phyloP scores from a whole-genome alignment of 345 rosid species.

The Geranium brycei region DNA sequence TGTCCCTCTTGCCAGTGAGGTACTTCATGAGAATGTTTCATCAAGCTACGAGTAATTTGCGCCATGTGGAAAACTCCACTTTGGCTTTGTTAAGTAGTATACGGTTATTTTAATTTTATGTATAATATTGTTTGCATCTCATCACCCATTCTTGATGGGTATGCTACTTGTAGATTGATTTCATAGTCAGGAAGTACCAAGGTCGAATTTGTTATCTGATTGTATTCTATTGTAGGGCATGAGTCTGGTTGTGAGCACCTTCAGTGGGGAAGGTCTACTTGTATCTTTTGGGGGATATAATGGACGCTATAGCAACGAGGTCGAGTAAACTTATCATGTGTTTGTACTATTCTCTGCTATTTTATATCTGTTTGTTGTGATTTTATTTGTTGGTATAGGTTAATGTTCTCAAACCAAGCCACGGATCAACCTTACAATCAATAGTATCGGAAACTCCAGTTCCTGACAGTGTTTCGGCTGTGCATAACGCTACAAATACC shows the following conservation, averaged over 20 bases:
- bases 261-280: slow-evolving; percentile 66
- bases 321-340: slow-evolving; percentile 15
- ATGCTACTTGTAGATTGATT: not conserved
- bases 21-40: slow-evolving; percentile 14
- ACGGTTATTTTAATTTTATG: not conserved
- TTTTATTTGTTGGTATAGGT: slow-evolving; percentile 33
- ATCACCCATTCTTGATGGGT: not conserved
- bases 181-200: slow-evolving; percentile 1
- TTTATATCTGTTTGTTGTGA: slow-evolving; percentile 10
- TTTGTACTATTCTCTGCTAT: not conserved
- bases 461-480: slow-evolving; percentile 74
- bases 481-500: slow-evolving; percentile 45
- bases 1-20: slow-evolving; percentile 97
- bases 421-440: slow-evolving; percentile 69
- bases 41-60: too few species aligned
- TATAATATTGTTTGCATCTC: not conserved
- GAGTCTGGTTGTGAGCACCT: slow-evolving; percentile 76
- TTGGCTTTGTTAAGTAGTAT: not conserved
- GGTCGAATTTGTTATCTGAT: slow-evolving; percentile 2
- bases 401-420: slow-evolving; percentile 87
- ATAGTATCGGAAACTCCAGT: slow-evolving; percentile 41
- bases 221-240: slow-evolving; percentile 48
- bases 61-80: not conserved
- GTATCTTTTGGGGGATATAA: slow-evolving; percentile 94
- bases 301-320: slow-evolving; percentile 92